Percentiles rank a stretch among this genome's conserved stretches.
Conservation (phyloP, 1,284 basidiomycete species). For the Serendipita sp. region DNA sequence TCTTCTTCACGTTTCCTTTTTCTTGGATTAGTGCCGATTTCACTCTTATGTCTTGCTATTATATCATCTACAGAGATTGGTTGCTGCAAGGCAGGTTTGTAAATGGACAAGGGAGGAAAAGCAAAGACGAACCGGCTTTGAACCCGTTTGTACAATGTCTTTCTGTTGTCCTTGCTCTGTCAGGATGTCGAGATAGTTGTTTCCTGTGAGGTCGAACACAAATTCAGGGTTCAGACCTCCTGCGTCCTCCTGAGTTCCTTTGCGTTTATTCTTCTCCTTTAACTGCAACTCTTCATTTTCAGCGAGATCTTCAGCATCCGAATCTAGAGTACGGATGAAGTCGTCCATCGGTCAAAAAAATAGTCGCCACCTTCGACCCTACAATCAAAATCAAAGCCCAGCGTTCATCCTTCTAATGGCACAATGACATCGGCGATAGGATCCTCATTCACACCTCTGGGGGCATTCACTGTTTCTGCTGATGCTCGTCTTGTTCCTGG, state of each 20-base stretch:
- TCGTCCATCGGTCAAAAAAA: constrained; percentile 24
- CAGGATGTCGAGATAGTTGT: constrained; percentile 45
- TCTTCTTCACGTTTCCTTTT: constrained; percentile 33
- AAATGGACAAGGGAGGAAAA: constrained; percentile 9
- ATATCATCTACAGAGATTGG: constrained; percentile 87
- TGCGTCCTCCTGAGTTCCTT: constrained; percentile 31
- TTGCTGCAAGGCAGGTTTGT: constrained; percentile 29
- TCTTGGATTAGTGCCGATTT: constrained; percentile 35
- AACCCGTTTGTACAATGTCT: constrained; percentile 45
- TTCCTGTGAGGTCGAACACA: constrained; percentile 63
- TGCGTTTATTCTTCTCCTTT: constrained; percentile 17
- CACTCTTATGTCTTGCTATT: constrained; percentile 51
- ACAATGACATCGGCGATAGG: neutral
- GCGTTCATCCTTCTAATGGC: neutral
- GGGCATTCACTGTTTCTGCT: neutral
- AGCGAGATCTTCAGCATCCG: constrained; percentile 46
- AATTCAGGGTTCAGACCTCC: constrained; percentile 67
- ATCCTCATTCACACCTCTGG: neutral
- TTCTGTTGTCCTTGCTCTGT: constrained; percentile 26
- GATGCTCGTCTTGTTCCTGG: constrained; percentile 37
- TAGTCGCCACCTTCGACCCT: neutral
- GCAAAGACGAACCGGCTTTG: neutral
- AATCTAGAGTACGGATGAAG: constrained; percentile 71
- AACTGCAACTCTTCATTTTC: constrained; percentile 14
- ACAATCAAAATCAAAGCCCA: neutral